Base-by-base conservation (phyloP, 2,329 filamentous ascomycete species). In the Colletotrichum falcatum region DNA sequence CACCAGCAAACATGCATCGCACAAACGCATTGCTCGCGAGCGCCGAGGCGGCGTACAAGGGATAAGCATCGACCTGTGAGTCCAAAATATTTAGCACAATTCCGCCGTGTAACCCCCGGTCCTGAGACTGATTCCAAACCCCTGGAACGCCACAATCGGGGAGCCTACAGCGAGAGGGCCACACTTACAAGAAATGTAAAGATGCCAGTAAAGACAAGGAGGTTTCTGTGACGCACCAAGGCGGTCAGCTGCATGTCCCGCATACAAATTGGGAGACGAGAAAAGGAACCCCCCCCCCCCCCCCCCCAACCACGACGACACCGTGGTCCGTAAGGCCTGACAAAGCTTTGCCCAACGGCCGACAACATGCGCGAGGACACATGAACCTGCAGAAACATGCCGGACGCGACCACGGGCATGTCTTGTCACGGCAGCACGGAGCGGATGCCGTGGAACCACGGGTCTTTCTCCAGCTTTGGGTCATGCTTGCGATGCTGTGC, bases 21-120 rank as follows among this genome's bases (percentile, higher is more conserved):
- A 92, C 88, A 78, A 96, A 93, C 56, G 91, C 92, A 76, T 97
- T 96, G 54, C 94, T 94, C 16, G 94, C 94, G 79, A 97, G 85
- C 5, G 94, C 94, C 68, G 87, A 90, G 56, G 92, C 92, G 33
- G 92, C 92, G 78, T 93, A 94, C 33, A 89, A 80, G 64, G 92
- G 91, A 80, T 95, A 95, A 28, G 92, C 91, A 78, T 94, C 92
- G 74, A 93, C 91, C 81, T 89, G 75, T 35, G 83, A 68, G 54
- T 20, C 33, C 53, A 51, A 58, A 51, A 44, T 30, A n/a, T 69
- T 46, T 72, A 70, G 72, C 64, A 59, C 53, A 44, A 35, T 66
- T 39, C 39, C 53, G 58, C 51, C 16, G 71, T 70, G 61, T 39
- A 49, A 65, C 70, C 6, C 51, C 56, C 48, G 48, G 60, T 49